These are phyloP conservation scores for Gossypium schwendimanii DNA, from an alignment of 441 rosid genomes.

Conservation along the genomic window DNA sequence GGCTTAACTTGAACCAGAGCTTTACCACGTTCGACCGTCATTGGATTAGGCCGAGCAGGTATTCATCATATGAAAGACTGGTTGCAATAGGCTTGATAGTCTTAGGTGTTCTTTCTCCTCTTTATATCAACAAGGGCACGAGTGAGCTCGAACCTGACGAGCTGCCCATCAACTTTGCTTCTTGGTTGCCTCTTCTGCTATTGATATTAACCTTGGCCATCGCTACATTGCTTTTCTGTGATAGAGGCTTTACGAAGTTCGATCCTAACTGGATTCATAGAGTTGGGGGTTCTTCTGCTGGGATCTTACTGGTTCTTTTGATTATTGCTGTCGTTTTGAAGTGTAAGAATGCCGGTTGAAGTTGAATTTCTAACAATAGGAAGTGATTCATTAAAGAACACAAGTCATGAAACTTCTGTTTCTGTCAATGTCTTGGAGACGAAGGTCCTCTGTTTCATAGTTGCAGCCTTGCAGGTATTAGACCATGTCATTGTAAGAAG, in stretches of 20 bases:
- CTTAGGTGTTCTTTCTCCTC: slow-evolving; percentile 70
- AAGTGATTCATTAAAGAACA: not conserved
- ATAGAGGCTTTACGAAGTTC: slow-evolving; percentile 52
- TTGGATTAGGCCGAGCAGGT: slow-evolving; percentile 48
- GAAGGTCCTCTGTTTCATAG: not conserved
- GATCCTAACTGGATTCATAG: slow-evolving; percentile 86
- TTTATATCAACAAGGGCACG: slow-evolving; percentile 44
- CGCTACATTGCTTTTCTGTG: slow-evolving; percentile 41
- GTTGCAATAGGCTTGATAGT: slow-evolving; percentile 48
- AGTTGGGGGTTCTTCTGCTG: slow-evolving; percentile 76
- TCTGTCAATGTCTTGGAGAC: not conserved
- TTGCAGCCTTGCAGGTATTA: not conserved
- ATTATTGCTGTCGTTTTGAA: slow-evolving; percentile 59
- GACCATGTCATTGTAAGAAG: not conserved
- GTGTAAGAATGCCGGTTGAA: slow-evolving; percentile 49
- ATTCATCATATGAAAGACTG: slow-evolving; percentile 44
- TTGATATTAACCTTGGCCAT: slow-evolving; percentile 49
- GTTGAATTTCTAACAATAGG: not conserved
- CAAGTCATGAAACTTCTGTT: not conserved
- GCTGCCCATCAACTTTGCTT: slow-evolving; percentile 30
- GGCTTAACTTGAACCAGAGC: slow-evolving; percentile 44
- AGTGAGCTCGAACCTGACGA: slow-evolving; percentile 45
- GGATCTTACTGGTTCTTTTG: slow-evolving; percentile 52
- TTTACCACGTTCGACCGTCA: slow-evolving; percentile 58
- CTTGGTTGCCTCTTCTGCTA: slow-evolving; percentile 51